Base-by-base conservation (phyloP, 2,329 filamentous ascomycete genomes). In the Talaromyces piceae region DNA sequence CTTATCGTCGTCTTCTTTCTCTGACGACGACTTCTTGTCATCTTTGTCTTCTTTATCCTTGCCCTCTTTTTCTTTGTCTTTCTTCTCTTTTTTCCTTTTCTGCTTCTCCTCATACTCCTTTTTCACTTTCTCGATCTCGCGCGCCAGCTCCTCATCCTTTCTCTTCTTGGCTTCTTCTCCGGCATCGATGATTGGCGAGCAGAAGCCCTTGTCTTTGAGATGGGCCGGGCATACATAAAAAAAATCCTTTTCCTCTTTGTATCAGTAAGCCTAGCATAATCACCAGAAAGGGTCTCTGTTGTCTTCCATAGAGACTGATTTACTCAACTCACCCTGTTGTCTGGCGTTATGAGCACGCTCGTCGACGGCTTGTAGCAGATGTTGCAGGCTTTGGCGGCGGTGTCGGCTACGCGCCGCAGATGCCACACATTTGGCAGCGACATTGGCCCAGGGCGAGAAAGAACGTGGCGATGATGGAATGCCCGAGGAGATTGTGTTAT, bases 221-320 rank as follows among this genome's bases (percentile, higher is more conserved):
- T 98, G 93, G 27, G 79, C 76, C 5, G 83, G 77, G 61, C 93
- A 98, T 41, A 94, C 81, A 66, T 94, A 96, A 73, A 98, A 97
- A 71, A 90, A 94, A 66, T 54, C 52, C 52, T 54, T 45, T 45
- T 8, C n/a, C n/a, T n/a, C n/a, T n/a, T n/a, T n/a, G n/a, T n/a
- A n/a, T n/a, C n/a, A n/a, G n/a, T n/a, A n/a, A n/a, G n/a, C n/a
- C n/a, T n/a, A n/a, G n/a, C n/a, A n/a, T n/a, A n/a, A n/a, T n/a
- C n/a, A n/a, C n/a, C n/a, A n/a, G n/a, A n/a, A n/a, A n/a, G n/a
- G n/a, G n/a, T n/a, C n/a, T n/a, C n/a, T n/a, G n/a, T n/a, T n/a
- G n/a, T n/a, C n/a, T n/a, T n/a, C n/a, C n/a, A n/a, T n/a, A n/a
- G n/a, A n/a, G n/a, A n/a, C n/a, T n/a, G n/a, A n/a, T n/a, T n/a